Evolutionary conservation across 306 rosid genomes (phyloP).

Genomic region (Rosa chinensis): DNA sequence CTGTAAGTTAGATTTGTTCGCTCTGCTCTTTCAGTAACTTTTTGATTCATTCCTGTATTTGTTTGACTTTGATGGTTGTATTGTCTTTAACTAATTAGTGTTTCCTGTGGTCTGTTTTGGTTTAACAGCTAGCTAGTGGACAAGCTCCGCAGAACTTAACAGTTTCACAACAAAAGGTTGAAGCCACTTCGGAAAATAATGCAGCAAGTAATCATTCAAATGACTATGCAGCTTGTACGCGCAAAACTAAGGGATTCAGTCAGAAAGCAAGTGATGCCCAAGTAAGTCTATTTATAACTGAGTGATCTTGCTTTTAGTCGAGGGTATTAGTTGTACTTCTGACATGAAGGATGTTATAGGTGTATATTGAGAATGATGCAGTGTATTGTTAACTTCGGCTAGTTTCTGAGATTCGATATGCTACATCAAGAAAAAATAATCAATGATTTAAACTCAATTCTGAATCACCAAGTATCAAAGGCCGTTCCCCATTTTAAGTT

Average conservation of each 20-base stretch:
- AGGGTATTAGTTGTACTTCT: background rate
- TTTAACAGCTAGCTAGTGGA: conserved; percentile 29
- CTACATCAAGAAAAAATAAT: background rate
- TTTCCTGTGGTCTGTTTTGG: background rate
- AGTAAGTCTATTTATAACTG: conserved; percentile 37
- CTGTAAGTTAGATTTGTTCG: conserved; percentile 46
- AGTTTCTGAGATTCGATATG: background rate
- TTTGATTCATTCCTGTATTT: background rate
- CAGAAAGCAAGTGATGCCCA: conserved; percentile 56
- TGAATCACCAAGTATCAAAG: background rate
- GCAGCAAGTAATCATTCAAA: conserved; percentile 47
- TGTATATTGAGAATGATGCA: background rate
- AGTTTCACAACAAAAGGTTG: conserved; percentile 31
- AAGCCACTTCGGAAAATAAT: conserved; percentile 42
- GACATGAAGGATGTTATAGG: background rate
- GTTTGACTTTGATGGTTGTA: background rate
- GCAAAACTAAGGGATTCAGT: conserved; percentile 40
- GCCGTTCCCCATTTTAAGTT: background rate
- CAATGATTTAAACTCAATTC: background rate
- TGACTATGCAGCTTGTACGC: conserved; percentile 41
- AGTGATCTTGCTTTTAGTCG: background rate
- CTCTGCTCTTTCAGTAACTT: background rate
- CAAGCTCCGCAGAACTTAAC: conserved; percentile 24
- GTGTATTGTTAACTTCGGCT: background rate
- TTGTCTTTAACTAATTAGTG: background rate